Evolutionary conservation across 306 rosid genomes (phyloP), one percentile per base, ranked within the genome.

Genomic region (Trifolium fragiferum): DNA sequence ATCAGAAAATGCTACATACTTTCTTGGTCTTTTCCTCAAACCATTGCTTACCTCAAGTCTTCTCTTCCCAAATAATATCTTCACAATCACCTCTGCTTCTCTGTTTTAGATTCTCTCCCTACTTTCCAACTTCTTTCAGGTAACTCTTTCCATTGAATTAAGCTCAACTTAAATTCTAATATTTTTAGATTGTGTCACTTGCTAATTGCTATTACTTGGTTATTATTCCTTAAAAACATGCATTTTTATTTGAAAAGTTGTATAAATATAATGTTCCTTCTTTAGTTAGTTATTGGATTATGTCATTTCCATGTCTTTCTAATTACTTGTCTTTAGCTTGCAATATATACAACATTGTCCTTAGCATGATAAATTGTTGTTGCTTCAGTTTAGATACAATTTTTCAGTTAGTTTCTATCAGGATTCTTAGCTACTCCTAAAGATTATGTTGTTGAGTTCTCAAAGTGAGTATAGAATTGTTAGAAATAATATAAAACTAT

Each of bases 41-140:
- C 20, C 73, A 32, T 78, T 78, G 77, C 81, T 84, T 70, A 70
- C 40, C 18, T 61, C 23, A 57, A 63, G 84, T 75, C 84, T 30
- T 81, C 78, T 68, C 72, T 32, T 27, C n/a, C 27, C 43, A 32
- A 13, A 14, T 67, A 38, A 62, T 57, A 4, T 7, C 61, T 8
- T 8, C 43, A 51, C 55, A 66, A 59, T 12, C 10, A 43, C 4
- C 66, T 21, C 15, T 33, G 14, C 67, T 77, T 75, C 62, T 20
- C n/a, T 4, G n/a, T 10, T 10, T 5, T 10, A 55, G 30, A 21
- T 40, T 74, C 72, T 74, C 61, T 21, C 68, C 37, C 0, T 1
- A 58, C 23, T 27, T 55, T 66, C 30, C 12, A n/a, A 57, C 77
- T 73, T 65, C 78, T 74, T 12, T 9, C 30, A 66, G 86, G 79